A percentile compares a stretch with the other conserved stretches of the same genome.
Evolutionary conservation across 2,329 filamentous ascomycete species (phyloP).

Genomic region (Parastagonospora avenae): DNA sequence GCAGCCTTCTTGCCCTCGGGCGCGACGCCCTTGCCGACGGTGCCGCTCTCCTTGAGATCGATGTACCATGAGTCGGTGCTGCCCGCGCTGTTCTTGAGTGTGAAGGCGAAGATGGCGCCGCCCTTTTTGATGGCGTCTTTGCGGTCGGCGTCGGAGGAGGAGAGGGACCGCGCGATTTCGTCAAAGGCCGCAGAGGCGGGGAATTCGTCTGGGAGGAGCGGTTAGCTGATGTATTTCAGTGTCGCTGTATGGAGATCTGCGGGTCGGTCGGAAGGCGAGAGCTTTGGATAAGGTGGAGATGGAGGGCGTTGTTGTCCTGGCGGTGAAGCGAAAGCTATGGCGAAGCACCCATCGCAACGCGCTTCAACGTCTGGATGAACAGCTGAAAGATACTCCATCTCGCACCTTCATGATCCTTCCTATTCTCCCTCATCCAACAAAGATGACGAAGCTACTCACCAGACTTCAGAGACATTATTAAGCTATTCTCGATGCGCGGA

Average conservation of each 20-base stretch:
- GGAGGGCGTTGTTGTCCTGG: background rate
- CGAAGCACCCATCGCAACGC: background rate
- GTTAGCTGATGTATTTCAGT: background rate
- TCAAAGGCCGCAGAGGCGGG: slow-evolving; percentile 93
- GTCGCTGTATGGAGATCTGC: background rate
- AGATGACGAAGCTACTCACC: slow-evolving; percentile 20
- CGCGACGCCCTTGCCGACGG: slow-evolving; percentile 75
- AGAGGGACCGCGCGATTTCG: slow-evolving; percentile 75
- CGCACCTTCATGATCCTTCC: background rate
- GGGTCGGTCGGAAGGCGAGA: too few species aligned
- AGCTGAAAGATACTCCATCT: background rate
- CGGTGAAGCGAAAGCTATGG: background rate
- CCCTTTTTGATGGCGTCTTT: slow-evolving; percentile 90
- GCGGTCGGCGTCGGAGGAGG: slow-evolving; percentile 71
- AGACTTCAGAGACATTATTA: slow-evolving; percentile 41
- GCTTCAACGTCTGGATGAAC: background rate
- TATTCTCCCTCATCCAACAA: background rate
- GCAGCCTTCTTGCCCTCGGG: slow-evolving; percentile 77
- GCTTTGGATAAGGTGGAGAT: too few species aligned
- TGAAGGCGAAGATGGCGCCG: slow-evolving; percentile 87
- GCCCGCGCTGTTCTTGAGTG: slow-evolving; percentile 83
- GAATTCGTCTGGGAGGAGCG: slow-evolving; percentile 62
- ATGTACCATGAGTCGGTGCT: slow-evolving; percentile 90
- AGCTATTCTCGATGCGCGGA: slow-evolving; percentile 4
- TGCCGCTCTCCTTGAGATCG: slow-evolving; percentile 89